phyloP scores from a whole-genome alignment of 331 rosid species.

The Saraca asoca region DNA sequence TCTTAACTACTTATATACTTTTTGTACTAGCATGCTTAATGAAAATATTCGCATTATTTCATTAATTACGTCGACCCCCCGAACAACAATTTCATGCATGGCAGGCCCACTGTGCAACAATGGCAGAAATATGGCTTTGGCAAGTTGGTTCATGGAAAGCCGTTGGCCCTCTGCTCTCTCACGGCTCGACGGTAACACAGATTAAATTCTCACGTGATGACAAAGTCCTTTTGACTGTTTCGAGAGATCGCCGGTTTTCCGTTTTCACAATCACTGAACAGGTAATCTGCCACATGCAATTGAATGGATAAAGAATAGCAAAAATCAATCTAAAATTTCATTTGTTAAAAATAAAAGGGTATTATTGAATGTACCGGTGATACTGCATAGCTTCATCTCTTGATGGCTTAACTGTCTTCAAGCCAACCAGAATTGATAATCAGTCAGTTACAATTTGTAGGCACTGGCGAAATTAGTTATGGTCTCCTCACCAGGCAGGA shows the following conservation, averaged over 20 bases:
- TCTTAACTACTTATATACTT: too few species aligned
- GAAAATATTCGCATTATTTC: too few species aligned
- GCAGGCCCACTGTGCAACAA: conserved; percentile 84
- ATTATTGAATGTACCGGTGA: too few species aligned
- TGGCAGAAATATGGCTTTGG: conserved; percentile 98
- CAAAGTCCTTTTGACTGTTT: conserved; percentile 72
- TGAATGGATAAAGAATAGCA: conserved; percentile 1
- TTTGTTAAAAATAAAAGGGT: too few species aligned
- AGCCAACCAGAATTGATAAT: conserved; percentile 12
- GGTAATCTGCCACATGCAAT: conserved; percentile 60
- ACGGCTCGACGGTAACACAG: conserved; percentile 85
- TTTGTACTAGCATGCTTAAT: too few species aligned
- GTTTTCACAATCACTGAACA: conserved; percentile 63
- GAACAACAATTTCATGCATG: conserved; percentile 20
- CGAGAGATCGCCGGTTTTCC: conserved; percentile 95
- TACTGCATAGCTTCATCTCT: too few species aligned
- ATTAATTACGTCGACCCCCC: too few species aligned
- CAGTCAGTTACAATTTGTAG: conserved; percentile 42
- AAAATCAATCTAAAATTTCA: not conserved
- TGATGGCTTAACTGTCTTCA: too few species aligned
- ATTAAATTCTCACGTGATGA: conserved; percentile 86
- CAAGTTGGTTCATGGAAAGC: conserved; percentile 93
- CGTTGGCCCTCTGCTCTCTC: conserved; percentile 78
- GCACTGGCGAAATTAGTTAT: conserved; percentile 52
- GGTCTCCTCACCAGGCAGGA: conserved; percentile 72